phyloP scores from a whole-genome alignment of 208 protist genomes.

The Leishmania aethiopica region DNA sequence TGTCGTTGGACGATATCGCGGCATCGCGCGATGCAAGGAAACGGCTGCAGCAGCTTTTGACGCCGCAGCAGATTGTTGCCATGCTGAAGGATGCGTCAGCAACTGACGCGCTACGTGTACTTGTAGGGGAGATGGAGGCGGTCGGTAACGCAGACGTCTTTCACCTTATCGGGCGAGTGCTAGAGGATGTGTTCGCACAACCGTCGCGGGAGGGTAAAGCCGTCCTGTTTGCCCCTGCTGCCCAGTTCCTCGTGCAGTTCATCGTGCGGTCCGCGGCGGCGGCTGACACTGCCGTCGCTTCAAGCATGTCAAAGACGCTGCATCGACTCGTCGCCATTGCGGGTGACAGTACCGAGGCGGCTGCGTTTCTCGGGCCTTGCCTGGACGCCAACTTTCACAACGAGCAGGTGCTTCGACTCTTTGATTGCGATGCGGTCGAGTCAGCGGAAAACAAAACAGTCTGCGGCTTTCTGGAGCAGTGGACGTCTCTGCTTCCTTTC shows the following conservation, averaged over 20 bases:
- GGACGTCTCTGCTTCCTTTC: constrained; percentile 56
- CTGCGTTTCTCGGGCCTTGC: constrained; percentile 31
- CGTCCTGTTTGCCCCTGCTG: constrained; percentile 35
- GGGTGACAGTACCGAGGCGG: constrained; percentile 3
- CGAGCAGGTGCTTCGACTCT: constrained; percentile 65
- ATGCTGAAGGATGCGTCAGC: constrained; percentile 17
- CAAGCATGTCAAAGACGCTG: constrained; percentile 18
- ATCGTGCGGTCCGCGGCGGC: constrained; percentile 28
- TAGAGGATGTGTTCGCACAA: constrained; percentile 34
- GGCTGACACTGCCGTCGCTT: constrained; percentile 29
- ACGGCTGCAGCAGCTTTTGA: constrained; percentile 28
- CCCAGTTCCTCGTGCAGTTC: constrained; percentile 43
- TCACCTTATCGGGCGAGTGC: constrained; percentile 30
- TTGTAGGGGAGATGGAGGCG: constrained; percentile 49
- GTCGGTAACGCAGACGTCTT: constrained; percentile 60
- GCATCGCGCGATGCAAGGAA: constrained; percentile 33
- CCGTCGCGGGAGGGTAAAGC: neutral
- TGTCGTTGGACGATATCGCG: constrained; percentile 46
- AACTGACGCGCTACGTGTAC: constrained; percentile 4
- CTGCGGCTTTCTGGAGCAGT: constrained; percentile 35
- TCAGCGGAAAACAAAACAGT: constrained; percentile 42
- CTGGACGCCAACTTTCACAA: constrained; percentile 43
- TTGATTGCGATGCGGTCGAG: constrained; percentile 69
- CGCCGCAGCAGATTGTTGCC: constrained; percentile 21
- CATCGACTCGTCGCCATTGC: constrained; percentile 23